These are phyloP conservation scores for Aspergillus viridinutans DNA, from an alignment of 2,329 filamentous ascomycete species.

Conservation along the genomic window DNA sequence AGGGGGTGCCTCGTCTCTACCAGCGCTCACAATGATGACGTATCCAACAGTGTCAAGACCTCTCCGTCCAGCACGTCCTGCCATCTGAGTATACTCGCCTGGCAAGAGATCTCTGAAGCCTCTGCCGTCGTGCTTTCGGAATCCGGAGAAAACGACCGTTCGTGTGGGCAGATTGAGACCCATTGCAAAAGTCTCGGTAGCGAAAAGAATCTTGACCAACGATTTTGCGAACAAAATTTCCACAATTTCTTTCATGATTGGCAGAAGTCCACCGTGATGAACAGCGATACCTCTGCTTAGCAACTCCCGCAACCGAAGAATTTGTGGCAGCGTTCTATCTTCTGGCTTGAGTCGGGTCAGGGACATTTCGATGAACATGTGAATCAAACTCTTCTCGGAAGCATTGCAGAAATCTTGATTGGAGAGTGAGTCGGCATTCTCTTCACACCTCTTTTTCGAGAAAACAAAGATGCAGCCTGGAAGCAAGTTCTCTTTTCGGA, in stretches of 20 bases:
- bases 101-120: conserved; percentile 86
- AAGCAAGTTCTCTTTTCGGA: conserved; percentile 80
- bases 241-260: conserved; percentile 96
- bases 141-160: conserved; percentile 96
- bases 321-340: conserved; percentile 86
- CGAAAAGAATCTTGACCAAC: conserved; percentile 93
- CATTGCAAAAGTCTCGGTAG: conserved; percentile 98
- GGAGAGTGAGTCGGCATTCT: conserved; percentile 90
- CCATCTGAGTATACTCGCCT: conserved; percentile 98
- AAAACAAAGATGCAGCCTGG: conserved; percentile 98
- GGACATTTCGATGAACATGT: conserved; percentile 96
- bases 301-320: conserved; percentile 79
- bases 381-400: conserved; percentile 89
- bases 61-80: conserved; percentile 85
- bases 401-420: conserved; percentile 95
- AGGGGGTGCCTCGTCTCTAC: conserved; percentile 81
- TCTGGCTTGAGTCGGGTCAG: conserved; percentile 86
- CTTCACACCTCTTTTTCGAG: conserved; percentile 95
- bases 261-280: conserved; percentile 88
- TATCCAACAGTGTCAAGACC: conserved; percentile 89
- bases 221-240: conserved; percentile 95
- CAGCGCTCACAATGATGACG: conserved; percentile 83
- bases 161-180: conserved; percentile 91
- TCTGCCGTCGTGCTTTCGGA: conserved; percentile 92
- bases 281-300: conserved; percentile 87